Conservation (phyloP, 371 early-diverging fungal species). For the Apophysomyces trapeziformis region DNA sequence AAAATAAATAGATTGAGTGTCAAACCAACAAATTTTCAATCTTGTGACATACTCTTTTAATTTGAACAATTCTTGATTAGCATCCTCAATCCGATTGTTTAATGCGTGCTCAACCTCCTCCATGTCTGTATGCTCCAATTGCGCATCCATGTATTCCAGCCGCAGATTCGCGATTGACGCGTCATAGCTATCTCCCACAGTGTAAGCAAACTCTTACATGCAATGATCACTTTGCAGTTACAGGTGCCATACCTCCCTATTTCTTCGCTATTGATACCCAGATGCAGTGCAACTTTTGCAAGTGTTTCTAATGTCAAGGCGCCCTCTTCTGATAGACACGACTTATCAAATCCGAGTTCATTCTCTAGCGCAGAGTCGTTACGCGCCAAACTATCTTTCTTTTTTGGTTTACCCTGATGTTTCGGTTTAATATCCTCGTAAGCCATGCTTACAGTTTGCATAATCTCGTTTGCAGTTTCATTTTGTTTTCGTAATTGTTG, state of each 20-base stretch:
- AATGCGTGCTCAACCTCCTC: conserved; percentile 20
- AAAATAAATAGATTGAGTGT: not conserved
- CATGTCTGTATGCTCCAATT: conserved; percentile 18
- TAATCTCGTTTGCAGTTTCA: conserved; percentile 20
- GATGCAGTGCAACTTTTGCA: conserved; percentile 16
- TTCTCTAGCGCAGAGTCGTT: not conserved
- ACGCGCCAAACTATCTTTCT: no score
- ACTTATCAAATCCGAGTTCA: conserved; percentile 13
- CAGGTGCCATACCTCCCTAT: conserved; percentile 18
- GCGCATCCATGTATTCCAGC: conserved; percentile 20
- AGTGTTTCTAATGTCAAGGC: conserved; percentile 19
- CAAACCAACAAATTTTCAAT: no score
- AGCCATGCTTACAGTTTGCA: conserved; percentile 13
- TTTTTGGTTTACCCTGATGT: conserved; percentile 15
- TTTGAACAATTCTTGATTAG: conserved; percentile 18
- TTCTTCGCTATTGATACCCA: conserved; percentile 20
- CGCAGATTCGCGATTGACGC: conserved; percentile 23
- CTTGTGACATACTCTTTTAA: conserved; percentile 18
- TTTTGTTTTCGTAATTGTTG: conserved; percentile 16
- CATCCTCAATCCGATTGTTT: conserved; percentile 17
- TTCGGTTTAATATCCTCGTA: conserved; percentile 7
- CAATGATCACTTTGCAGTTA: not conserved
- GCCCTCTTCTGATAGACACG: conserved; percentile 14
- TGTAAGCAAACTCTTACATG: not conserved
- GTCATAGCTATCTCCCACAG: conserved; percentile 13